Base-by-base conservation (phyloP, 139 green algal species). In the Haematococcus lacustris region DNA sequence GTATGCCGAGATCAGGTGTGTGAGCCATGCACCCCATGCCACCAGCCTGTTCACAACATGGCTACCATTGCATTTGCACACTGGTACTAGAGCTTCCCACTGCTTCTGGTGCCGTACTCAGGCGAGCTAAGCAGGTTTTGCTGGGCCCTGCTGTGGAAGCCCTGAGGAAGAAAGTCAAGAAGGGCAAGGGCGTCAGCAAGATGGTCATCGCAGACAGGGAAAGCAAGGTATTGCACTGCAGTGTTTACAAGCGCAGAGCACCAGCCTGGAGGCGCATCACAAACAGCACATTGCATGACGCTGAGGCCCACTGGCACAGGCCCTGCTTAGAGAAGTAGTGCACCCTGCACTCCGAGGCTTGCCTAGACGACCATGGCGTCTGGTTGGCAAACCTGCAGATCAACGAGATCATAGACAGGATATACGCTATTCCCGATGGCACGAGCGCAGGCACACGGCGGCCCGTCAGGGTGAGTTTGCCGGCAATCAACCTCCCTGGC, bases 1-100 rank as follows among this genome's bases (percentile, higher is more conserved):
- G 57, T 94, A 96, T 76, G 89, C 91, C 25, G 91, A 96, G 66
- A 80, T 96, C 28, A 72, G 84, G 84, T 81, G 63, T 35, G 74
- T 17, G 34, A 5, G 43, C n/a, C n/a, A n/a, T n/a, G n/a, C n/a
- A n/a, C n/a, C n/a, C n/a, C n/a, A n/a, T n/a, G n/a, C n/a, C n/a
- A n/a, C n/a, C n/a, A n/a, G n/a, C n/a, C n/a, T n/a, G n/a, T n/a
- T n/a, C n/a, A n/a, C n/a, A n/a, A n/a, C n/a, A n/a, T n/a, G n/a
- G n/a, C n/a, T n/a, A n/a, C n/a, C n/a, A n/a, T n/a, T n/a, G n/a
- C n/a, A n/a, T n/a, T n/a, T n/a, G n/a, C 5, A 13, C 34, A 13
- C 0, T 34, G n/a, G n/a, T n/a, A n/a, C n/a, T n/a, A n/a, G n/a
- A n/a, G n/a, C n/a, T n/a, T n/a, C n/a, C n/a, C n/a, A n/a, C n/a